Evolutionary conservation across 1,139 yeast species (phyloP).

Genomic region (Blastobotrys malaysiensis): DNA sequence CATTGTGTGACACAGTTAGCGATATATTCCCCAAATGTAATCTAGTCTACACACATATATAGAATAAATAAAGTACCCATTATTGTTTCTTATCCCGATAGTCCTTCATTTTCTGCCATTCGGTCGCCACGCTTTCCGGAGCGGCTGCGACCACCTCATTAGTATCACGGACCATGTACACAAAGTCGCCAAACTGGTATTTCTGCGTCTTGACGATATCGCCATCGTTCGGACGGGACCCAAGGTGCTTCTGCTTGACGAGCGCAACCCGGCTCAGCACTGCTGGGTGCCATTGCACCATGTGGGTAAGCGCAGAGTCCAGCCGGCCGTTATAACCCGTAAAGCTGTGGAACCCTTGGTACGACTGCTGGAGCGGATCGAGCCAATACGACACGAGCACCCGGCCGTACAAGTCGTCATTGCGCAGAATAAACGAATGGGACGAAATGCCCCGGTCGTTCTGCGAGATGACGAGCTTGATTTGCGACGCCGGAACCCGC

Average conservation of each 20-base stretch:
- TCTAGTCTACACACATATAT: neutral
- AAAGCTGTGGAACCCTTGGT: constrained; percentile 54
- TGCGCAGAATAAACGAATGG: constrained; percentile 60
- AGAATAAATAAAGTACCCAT: neutral
- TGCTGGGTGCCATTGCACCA: constrained; percentile 90
- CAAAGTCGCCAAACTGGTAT: constrained; percentile 23
- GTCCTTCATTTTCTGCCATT: constrained; percentile 13
- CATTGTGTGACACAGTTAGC: neutral
- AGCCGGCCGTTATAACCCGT: constrained; percentile 44
- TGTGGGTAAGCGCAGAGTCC: constrained; percentile 57
- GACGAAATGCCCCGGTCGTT: constrained; percentile 56
- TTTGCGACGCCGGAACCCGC: constrained; percentile 49
- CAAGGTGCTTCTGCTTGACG: constrained; percentile 41
- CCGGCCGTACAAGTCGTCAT: constrained; percentile 55
- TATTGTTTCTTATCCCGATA: neutral
- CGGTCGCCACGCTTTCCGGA: constrained; percentile 15
- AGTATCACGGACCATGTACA: constrained; percentile 22
- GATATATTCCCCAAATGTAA: neutral
- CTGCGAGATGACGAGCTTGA: constrained; percentile 61
- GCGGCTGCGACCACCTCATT: constrained; percentile 16
- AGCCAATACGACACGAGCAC: constrained; percentile 66
- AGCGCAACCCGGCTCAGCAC: constrained; percentile 63
- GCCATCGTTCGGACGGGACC: constrained; percentile 26
- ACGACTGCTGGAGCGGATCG: constrained; percentile 60
- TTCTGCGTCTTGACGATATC: constrained; percentile 20